Conservation (phyloP, 2,329 filamentous ascomycete genomes). For the Ophiostoma tasmaniense region DNA sequence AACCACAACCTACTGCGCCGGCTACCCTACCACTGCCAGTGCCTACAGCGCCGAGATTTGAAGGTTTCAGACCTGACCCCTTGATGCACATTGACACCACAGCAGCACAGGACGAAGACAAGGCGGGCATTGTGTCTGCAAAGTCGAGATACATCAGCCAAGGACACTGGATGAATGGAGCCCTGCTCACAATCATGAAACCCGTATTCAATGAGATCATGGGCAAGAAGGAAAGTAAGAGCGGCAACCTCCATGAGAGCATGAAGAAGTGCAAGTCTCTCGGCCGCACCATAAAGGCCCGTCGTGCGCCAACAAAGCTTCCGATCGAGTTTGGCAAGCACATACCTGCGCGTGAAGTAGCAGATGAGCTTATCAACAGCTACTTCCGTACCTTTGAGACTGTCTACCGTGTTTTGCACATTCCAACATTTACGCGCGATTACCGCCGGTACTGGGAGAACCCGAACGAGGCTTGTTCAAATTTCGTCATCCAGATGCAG, state of each 20-base stretch:
- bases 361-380: constrained; percentile 42
- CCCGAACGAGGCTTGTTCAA: constrained; percentile 31
- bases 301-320: constrained; percentile 25
- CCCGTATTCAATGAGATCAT: constrained; percentile 38
- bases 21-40: constrained; percentile 1
- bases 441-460: constrained; percentile 44
- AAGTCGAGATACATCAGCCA: constrained; percentile 50
- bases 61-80: neutral
- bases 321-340: constrained; percentile 31
- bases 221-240: constrained; percentile 30
- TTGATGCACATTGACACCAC: neutral
- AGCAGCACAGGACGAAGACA: constrained; percentile 2
- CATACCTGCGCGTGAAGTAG: constrained; percentile 33
- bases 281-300: constrained; percentile 43
- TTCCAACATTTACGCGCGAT: constrained; percentile 47
- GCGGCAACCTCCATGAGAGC: constrained; percentile 27
- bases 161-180: constrained; percentile 45
- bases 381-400: constrained; percentile 51
- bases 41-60: constrained; percentile 8
- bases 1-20: neutral
- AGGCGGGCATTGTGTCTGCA: constrained; percentile 7
- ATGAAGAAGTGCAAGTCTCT: constrained; percentile 46
- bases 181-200: constrained; percentile 23
- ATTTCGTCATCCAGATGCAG: constrained; percentile 46
- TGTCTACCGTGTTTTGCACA: constrained; percentile 47